Evolutionary conservation across 139 green algal species (phyloP).

Genomic region (Chlorella vulgaris): DNA sequence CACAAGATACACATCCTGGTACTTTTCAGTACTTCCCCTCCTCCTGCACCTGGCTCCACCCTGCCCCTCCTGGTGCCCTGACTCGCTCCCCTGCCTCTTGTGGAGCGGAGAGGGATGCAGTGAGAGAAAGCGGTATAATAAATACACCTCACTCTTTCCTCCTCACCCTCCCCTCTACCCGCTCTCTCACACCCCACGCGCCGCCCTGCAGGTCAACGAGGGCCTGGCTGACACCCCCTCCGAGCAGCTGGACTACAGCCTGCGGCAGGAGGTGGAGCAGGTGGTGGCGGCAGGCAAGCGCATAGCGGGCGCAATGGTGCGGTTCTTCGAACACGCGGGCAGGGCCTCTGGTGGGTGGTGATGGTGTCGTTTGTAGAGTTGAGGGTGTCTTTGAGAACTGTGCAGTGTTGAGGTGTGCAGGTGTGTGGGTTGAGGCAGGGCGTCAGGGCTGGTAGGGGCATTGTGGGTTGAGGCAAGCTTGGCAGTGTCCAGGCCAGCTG

Average conservation of each 20-base stretch:
- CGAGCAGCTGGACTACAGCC: conserved; percentile 72
- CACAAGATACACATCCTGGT: conserved; percentile 89
- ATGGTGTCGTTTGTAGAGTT: not conserved
- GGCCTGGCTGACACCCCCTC: conserved; percentile 59
- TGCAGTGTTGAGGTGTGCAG: not conserved
- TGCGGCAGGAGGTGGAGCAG: conserved; percentile 64
- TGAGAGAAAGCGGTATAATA: too few relatives aligned
- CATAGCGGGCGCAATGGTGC: conserved; percentile 35
- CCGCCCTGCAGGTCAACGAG: conserved; percentile 86
- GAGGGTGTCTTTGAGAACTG: not conserved
- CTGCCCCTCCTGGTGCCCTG: too few relatives aligned
- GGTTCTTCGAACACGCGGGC: conserved; percentile 19
- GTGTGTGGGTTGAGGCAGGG: not conserved
- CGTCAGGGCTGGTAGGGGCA: not conserved
- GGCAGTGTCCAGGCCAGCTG: too few relatives aligned
- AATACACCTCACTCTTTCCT: not conserved
- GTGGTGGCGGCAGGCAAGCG: conserved; percentile 18
- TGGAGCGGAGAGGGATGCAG: too few relatives aligned
- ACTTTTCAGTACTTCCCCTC: too few relatives aligned
- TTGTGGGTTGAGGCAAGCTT: too few relatives aligned
- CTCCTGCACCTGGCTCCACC: too few relatives aligned
- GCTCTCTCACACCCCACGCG: not conserved
- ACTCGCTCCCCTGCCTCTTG: too few relatives aligned
- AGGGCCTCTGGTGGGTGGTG: conserved; percentile 1
- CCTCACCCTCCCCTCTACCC: not conserved